phyloP scores from a whole-genome alignment of 306 rosid genomes.

The Rubus idaeus region DNA sequence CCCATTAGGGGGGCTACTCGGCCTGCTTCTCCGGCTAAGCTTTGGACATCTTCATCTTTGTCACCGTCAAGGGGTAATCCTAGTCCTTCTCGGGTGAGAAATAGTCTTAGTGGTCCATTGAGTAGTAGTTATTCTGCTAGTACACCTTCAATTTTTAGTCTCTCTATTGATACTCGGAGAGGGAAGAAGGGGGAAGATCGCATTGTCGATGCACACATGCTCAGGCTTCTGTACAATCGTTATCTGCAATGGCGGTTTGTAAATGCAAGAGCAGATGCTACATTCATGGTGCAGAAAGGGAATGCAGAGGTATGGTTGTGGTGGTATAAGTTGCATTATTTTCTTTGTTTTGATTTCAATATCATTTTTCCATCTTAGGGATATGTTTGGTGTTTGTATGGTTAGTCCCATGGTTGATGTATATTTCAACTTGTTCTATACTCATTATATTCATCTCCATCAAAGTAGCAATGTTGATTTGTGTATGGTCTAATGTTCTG shows the following conservation, averaged over 20 bases:
- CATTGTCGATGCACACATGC: slow-evolving; percentile 81
- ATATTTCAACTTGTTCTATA: not conserved
- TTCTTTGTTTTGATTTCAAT: slow-evolving; percentile 1
- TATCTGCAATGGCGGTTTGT: slow-evolving; percentile 95
- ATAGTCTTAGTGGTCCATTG: slow-evolving; percentile 51
- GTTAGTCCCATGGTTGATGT: not conserved
- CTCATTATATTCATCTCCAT: not conserved
- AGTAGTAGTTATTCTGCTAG: slow-evolving; percentile 46
- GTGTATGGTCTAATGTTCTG: too few relatives aligned
- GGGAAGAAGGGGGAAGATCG: slow-evolving; percentile 97
- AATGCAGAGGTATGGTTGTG: slow-evolving; percentile 77
- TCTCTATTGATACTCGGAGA: slow-evolving; percentile 84
- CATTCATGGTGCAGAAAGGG: slow-evolving; percentile 79
- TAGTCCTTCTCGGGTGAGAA: slow-evolving; percentile 86
- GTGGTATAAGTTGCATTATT: not conserved
- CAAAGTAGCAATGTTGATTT: not conserved
- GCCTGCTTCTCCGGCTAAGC: slow-evolving; percentile 87
- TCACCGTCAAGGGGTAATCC: slow-evolving; percentile 73
- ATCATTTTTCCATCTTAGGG: not conserved
- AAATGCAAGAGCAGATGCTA: slow-evolving; percentile 93
- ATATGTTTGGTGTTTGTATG: slow-evolving; percentile 10
- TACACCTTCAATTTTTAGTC: slow-evolving; percentile 87
- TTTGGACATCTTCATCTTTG: slow-evolving; percentile 63
- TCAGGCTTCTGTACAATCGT: slow-evolving; percentile 90
- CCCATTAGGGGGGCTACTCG: slow-evolving; percentile 68